These are phyloP conservation scores for Magnusiomyces magnusii DNA, from an alignment of 1,139 yeast species.

Conservation along the genomic window DNA sequence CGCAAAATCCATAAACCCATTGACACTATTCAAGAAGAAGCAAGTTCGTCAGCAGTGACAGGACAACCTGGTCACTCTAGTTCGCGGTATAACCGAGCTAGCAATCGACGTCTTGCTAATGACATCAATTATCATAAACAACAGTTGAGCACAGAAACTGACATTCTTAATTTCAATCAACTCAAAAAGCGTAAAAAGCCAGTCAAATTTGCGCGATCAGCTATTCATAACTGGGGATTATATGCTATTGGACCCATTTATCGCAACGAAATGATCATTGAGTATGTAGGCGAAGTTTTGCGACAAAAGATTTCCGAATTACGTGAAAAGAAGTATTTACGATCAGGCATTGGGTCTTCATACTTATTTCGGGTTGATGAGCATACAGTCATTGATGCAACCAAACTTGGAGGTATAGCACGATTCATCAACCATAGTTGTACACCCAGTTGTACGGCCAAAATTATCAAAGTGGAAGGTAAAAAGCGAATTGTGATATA, in stretches of 20 bases:
- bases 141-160: conserved; percentile 74
- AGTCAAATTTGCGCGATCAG: conserved; percentile 90
- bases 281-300: conserved; percentile 95
- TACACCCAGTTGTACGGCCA: conserved; percentile 95
- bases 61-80: conserved; percentile 38
- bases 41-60: conserved; percentile 18
- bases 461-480: conserved; percentile 92
- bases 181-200: conserved; percentile 87
- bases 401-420: conserved; percentile 95
- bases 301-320: conserved; percentile 94
- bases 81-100: conserved; percentile 82
- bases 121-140: conserved; percentile 79
- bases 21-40: conserved; percentile 27
- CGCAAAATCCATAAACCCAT: conserved; percentile 44
- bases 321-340: conserved; percentile 75
- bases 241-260: conserved; percentile 93
- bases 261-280: conserved; percentile 95
- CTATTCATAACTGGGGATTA: conserved; percentile 97
- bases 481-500: conserved; percentile 90
- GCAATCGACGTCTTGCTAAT: conserved; percentile 83
- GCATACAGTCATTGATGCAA: conserved; percentile 92
- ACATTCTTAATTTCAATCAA: conserved; percentile 65
- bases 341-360: conserved; percentile 93
- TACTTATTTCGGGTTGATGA: conserved; percentile 90
- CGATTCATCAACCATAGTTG: conserved; percentile 95